phyloP scores from a whole-genome alignment of 768 basidiomycete species.

The Saitozyma podzolica region DNA sequence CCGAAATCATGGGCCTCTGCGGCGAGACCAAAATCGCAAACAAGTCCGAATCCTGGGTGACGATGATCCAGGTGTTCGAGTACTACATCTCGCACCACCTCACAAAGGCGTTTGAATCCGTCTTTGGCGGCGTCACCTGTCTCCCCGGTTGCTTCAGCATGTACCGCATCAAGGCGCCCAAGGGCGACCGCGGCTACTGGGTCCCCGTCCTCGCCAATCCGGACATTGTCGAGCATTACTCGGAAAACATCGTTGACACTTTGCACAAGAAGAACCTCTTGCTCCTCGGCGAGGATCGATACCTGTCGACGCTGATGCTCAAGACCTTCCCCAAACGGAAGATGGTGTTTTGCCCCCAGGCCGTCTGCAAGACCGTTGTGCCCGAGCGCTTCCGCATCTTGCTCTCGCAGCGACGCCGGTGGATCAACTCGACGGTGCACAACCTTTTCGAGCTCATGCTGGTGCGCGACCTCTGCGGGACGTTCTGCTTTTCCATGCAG shows the following conservation, averaged over 20 bases:
- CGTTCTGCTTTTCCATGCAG: slow-evolving; percentile 99
- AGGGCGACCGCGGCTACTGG: slow-evolving; percentile 93
- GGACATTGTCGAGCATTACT: slow-evolving; percentile 97
- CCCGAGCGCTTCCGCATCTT: slow-evolving; percentile 93
- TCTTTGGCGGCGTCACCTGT: slow-evolving; percentile 99
- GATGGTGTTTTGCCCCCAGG: slow-evolving; percentile 98
- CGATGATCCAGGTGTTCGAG: slow-evolving; percentile 99
- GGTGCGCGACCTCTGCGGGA: slow-evolving; percentile 97
- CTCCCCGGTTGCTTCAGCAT: slow-evolving; percentile 99
- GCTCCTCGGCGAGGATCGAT: slow-evolving; percentile 97
- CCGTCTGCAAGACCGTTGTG: slow-evolving; percentile 97
- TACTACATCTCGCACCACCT: slow-evolving; percentile 99
- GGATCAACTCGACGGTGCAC: slow-evolving; percentile 99
- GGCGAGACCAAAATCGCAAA: slow-evolving; percentile 99
- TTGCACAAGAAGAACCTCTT: slow-evolving; percentile 99
- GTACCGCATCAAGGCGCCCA: slow-evolving; percentile 99
- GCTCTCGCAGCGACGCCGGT: slow-evolving; percentile 92
- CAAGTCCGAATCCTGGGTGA: slow-evolving; percentile 97
- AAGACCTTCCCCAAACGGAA: slow-evolving; percentile 99
- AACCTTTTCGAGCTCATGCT: slow-evolving; percentile 92
- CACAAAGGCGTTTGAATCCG: slow-evolving; percentile 98
- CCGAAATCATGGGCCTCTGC: slow-evolving; percentile 98
- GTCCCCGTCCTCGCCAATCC: slow-evolving; percentile 98
- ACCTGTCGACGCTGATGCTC: slow-evolving; percentile 92
- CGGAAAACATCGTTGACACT: slow-evolving; percentile 98